Base-by-base conservation (phyloP, 2,329 filamentous ascomycete species). In the Diaporthe amygdali region DNA sequence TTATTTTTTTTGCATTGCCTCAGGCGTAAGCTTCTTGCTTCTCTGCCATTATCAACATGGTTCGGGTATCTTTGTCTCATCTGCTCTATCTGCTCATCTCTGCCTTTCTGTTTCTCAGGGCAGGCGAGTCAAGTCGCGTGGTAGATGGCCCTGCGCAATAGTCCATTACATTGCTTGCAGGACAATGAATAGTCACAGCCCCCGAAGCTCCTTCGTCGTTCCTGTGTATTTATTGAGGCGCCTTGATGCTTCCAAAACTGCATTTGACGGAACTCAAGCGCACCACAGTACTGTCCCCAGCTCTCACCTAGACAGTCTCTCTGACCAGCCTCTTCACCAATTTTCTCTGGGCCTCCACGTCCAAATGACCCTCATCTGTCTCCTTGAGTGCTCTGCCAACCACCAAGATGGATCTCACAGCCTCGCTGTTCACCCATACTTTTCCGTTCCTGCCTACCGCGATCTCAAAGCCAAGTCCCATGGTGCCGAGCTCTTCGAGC, bases 381-480 rank as follows among this genome's bases (percentile, higher is more conserved):
- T 94, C 90, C 76, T 88, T 88, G 59, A 99, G 84, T 52, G 94
- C 93, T 75, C 90, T 90, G 1, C 95, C 96, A 69, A 98, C 93
- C 0, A 90, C 88, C 73, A 97, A 84, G 9, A 95, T 92, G 39
- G 90, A 91, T 82, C 89, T 92, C 46, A 92, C 84, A 73, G 86
- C 92, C 34, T 92, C 93, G 75, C 93, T 95, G 78, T 96, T 92
- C 17, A 98, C 93, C 95, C 96, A 98, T 27, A 98, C 89, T 80
- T 90, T 92, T 49, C 96, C 96, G 81, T 99, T 99, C 78, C 94
- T 90, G 22, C 96, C 96, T 10, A 97, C 93, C 0, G 96, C 96
- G 72, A 97, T 93, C 85, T 99, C 96, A 80, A 98, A 99, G 25
- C 93, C 91, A 17, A 97, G 82, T 68, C 94, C 96, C 71, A 91